These are phyloP conservation scores for Claviceps citrina DNA, from an alignment of 2,329 filamentous ascomycete species.

Conservation along the genomic window DNA sequence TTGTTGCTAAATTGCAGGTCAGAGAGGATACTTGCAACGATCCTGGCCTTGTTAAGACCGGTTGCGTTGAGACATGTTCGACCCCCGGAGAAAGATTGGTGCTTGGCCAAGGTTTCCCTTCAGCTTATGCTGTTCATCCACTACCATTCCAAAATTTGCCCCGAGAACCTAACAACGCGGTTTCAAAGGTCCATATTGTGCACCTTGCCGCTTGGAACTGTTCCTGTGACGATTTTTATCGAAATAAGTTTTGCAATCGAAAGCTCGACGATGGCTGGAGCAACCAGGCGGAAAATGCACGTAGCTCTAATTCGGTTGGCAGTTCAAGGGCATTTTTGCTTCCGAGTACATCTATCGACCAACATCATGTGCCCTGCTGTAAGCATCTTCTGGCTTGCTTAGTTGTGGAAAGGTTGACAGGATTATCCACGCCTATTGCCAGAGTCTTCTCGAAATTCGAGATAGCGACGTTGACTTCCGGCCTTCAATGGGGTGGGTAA, in stretches of 20 bases:
- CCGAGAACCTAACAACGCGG: conserved; percentile 6
- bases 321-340: not conserved
- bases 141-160: conserved; percentile 23
- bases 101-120: not conserved
- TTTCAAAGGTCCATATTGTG: conserved; percentile 46
- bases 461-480: conserved; percentile 52
- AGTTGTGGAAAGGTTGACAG: conserved; percentile 49
- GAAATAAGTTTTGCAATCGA: conserved; percentile 28
- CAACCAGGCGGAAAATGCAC: not conserved
- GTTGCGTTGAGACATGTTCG: not conserved
- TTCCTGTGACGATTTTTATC: conserved; percentile 70
- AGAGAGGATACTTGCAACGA: not conserved
- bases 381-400: conserved; percentile 83
- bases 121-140: conserved; percentile 51
- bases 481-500: conserved; percentile 7
- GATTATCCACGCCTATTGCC: conserved; percentile 38
- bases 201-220: conserved; percentile 70
- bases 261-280: conserved; percentile 11
- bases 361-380: conserved; percentile 43
- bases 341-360: conserved; percentile 5
- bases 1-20: conserved; percentile 30
- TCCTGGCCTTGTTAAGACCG: too few relatives aligned
- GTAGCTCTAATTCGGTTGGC: not conserved
- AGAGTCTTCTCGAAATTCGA: conserved; percentile 45
- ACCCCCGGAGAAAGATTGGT: not conserved